These are phyloP conservation scores for Kluyveromyces marxianus DNA, from an alignment of 1,139 yeast species.

Conservation along the genomic window DNA sequence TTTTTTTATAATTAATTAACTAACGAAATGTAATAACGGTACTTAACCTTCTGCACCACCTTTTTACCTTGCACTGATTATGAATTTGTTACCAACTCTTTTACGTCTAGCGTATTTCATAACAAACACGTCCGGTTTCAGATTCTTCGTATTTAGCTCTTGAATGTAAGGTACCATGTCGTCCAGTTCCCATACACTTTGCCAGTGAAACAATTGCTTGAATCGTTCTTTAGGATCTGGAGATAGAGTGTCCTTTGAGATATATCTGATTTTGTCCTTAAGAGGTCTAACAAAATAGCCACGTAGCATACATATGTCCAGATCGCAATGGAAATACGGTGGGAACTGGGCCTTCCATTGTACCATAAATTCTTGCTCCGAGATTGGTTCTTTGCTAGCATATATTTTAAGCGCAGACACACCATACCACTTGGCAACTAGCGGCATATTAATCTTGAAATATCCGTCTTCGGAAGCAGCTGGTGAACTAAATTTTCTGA, in stretches of 20 bases:
- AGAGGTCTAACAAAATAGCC: slow-evolving; percentile 50
- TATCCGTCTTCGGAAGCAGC: slow-evolving; percentile 7
- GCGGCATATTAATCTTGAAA: slow-evolving; percentile 35
- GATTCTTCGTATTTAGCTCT: slow-evolving; percentile 46
- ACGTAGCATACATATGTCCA: slow-evolving; percentile 43
- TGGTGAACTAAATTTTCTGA: slow-evolving; percentile 38
- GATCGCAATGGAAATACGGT: slow-evolving; percentile 49
- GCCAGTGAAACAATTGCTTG: slow-evolving; percentile 51
- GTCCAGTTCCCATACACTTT: slow-evolving; percentile 59
- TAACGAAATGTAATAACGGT: too few species aligned
- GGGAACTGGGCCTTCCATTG: slow-evolving; percentile 65
- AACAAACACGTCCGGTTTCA: slow-evolving; percentile 62
- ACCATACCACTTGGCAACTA: slow-evolving; percentile 55
- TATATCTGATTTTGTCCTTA: slow-evolving; percentile 41
- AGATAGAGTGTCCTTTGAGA: slow-evolving; percentile 45
- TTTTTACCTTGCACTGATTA: slow-evolving; percentile 23
- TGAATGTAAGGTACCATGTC: slow-evolving; percentile 67
- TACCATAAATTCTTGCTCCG: slow-evolving; percentile 45
- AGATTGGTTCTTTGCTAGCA: slow-evolving; percentile 28
- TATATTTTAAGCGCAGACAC: slow-evolving; percentile 39
- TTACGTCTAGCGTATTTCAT: slow-evolving; percentile 71
- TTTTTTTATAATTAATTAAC: not conserved
- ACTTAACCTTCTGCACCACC: slow-evolving; percentile 3
- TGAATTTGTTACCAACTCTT: slow-evolving; percentile 42
- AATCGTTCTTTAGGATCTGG: slow-evolving; percentile 48